Conservation (phyloP, 371 early-diverging fungal species). For the Zopfochytrium polystomum region DNA sequence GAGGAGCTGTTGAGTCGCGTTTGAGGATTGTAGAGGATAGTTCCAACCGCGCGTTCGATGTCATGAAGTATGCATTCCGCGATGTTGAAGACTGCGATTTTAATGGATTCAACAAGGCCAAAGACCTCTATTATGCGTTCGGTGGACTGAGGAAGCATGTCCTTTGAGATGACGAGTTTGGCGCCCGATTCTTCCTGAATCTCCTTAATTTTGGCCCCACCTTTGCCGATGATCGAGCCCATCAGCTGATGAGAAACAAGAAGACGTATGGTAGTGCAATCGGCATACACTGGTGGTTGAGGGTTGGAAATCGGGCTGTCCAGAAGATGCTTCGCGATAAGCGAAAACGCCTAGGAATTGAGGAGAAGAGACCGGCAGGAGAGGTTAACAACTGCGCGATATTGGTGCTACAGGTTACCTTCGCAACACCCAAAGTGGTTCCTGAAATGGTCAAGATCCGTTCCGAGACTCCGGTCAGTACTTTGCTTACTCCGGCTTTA, state of each 20-base stretch:
- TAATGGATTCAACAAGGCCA: slow-evolving; percentile 40
- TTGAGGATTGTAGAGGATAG: slow-evolving; percentile 67
- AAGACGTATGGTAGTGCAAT: slow-evolving; percentile 30
- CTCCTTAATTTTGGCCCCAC: slow-evolving; percentile 39
- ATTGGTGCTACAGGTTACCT: no score
- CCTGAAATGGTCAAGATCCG: slow-evolving; percentile 82
- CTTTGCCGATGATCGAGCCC: slow-evolving; percentile 47
- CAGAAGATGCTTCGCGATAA: slow-evolving; percentile 77
- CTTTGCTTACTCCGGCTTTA: slow-evolving; percentile 80
- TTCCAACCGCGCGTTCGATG: slow-evolving; percentile 62
- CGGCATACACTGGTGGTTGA: slow-evolving; percentile 19
- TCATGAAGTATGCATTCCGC: slow-evolving; percentile 71
- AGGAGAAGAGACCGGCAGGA: no score
- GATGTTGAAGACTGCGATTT: slow-evolving; percentile 73
- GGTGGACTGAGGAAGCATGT: slow-evolving; percentile 42
- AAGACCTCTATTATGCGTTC: slow-evolving; percentile 38
- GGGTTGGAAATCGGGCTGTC: slow-evolving; percentile 62
- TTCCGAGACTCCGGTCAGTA: slow-evolving; percentile 76
- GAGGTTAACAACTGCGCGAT: no score
- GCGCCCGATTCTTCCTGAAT: slow-evolving; percentile 45
- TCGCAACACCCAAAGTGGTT: slow-evolving; percentile 65
- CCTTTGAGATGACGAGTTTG: slow-evolving; percentile 34
- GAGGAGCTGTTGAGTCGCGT: slow-evolving; percentile 36
- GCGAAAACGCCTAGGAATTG: slow-evolving; percentile 62
- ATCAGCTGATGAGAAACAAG: slow-evolving; percentile 70